These are phyloP conservation scores for Cylindrotheca closterium DNA, from an alignment of 108 stramenopile genomes.

Conservation along the genomic window DNA sequence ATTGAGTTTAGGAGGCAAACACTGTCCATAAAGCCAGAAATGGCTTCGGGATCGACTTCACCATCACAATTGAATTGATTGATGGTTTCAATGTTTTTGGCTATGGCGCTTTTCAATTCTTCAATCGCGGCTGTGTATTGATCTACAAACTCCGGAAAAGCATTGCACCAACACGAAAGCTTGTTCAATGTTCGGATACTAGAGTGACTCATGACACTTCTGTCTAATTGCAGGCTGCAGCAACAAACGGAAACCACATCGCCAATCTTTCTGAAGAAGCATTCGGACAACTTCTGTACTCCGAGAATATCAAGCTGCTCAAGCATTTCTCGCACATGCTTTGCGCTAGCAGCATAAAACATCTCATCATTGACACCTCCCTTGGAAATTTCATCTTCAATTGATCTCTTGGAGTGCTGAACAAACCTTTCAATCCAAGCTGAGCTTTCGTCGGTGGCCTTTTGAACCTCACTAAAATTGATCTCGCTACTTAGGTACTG, in stretches of 20 bases:
- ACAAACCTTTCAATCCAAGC: not conserved
- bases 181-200: not conserved
- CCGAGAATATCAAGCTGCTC: not conserved
- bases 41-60: not conserved
- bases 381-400: not conserved
- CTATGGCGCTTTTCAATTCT: not conserved
- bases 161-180: not conserved
- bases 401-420: not conserved
- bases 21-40: not conserved
- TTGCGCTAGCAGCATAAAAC: not conserved
- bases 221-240: not conserved
- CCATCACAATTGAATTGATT: not conserved
- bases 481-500: constrained; percentile 19
- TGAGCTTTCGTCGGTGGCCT: not conserved
- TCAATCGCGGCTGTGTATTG: not conserved
- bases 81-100: not conserved
- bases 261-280: not conserved
- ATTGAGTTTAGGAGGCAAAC: not conserved
- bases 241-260: not conserved
- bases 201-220: not conserved
- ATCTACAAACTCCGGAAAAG: not conserved
- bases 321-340: not conserved
- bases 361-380: not conserved
- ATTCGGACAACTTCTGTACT: not conserved
- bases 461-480: not conserved